A percentile compares a stretch with the other conserved stretches of the same genome.
These are phyloP conservation scores for Microbotryum scabiosae DNA, from an alignment of 1,284 basidiomycete species.

Conservation along the genomic window DNA sequence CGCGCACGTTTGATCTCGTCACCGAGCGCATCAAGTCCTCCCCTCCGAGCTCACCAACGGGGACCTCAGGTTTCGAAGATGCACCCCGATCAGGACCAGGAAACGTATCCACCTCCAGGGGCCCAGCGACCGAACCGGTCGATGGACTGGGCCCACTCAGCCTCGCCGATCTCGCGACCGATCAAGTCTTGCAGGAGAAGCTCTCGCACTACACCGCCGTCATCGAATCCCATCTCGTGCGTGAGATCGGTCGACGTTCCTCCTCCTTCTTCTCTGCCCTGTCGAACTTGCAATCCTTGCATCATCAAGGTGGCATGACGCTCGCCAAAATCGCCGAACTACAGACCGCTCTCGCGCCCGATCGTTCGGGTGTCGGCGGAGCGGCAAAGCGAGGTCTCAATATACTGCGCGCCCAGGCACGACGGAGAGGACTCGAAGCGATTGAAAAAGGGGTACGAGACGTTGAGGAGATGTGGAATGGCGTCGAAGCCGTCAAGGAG, in stretches of 20 bases:
- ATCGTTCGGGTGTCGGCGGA: constrained; percentile 62
- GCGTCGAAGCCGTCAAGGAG: constrained; percentile 64
- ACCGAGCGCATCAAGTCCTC: constrained; percentile 49
- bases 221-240: constrained; percentile 87
- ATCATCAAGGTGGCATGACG: constrained; percentile 77
- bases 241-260: constrained; percentile 82
- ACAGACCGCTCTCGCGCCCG: constrained; percentile 52
- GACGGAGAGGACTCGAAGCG: constrained; percentile 53
- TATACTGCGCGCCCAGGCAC: constrained; percentile 58
- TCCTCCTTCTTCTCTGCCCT: constrained; percentile 94
- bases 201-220: constrained; percentile 89
- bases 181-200: constrained; percentile 72
- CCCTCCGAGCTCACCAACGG: constrained; percentile 15
- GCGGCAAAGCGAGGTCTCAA: constrained; percentile 68
- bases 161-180: constrained; percentile 41
- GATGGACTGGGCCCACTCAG: constrained; percentile 36
- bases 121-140: constrained; percentile 31
- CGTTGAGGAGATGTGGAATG: constrained; percentile 54
- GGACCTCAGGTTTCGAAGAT: background rate
- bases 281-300: constrained; percentile 83
- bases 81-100: too few relatives aligned
- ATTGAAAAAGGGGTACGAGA: constrained; percentile 49
- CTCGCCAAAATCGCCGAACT: constrained; percentile 66
- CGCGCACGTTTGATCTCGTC: constrained; percentile 70
- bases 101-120: constrained; percentile 3